Evolutionary conservation across 805 yeast genomes (phyloP).

Genomic region (Yueomyces sp.): DNA sequence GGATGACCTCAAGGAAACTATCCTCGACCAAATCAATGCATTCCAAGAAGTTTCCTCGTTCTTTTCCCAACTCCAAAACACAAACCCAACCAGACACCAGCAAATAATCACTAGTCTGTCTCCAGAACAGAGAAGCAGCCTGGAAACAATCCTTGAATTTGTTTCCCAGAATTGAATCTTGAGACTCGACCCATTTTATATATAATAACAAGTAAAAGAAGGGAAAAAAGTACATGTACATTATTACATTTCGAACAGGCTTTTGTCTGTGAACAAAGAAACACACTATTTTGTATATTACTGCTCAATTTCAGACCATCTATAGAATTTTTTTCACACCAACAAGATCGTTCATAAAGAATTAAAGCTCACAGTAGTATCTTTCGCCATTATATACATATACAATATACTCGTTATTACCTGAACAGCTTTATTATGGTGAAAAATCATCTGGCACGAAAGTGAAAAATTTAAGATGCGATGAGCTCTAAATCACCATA

Average conservation of each 20-base stretch:
- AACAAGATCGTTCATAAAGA: too few species aligned
- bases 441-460: too few species aligned
- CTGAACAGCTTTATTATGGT: too few species aligned
- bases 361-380: too few species aligned
- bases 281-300: background rate
- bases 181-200: too few species aligned
- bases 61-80: slow-evolving; percentile 34
- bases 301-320: too few species aligned
- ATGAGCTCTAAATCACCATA: too few species aligned
- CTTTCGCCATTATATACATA: too few species aligned
- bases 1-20: slow-evolving; percentile 66
- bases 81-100: slow-evolving; percentile 34
- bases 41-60: slow-evolving; percentile 51
- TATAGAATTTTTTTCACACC: too few species aligned
- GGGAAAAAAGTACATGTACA: background rate
- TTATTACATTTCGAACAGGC: background rate
- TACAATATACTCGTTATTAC: too few species aligned
- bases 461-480: too few species aligned
- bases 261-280: background rate
- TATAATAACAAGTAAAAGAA: background rate
- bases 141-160: slow-evolving; percentile 22
- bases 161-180: slow-evolving; percentile 12
- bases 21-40: slow-evolving; percentile 63
- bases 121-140: slow-evolving; percentile 19
- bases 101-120: slow-evolving; percentile 17